Conservation (phyloP, 345 rosid species). For the Lumnitzera littorea region DNA sequence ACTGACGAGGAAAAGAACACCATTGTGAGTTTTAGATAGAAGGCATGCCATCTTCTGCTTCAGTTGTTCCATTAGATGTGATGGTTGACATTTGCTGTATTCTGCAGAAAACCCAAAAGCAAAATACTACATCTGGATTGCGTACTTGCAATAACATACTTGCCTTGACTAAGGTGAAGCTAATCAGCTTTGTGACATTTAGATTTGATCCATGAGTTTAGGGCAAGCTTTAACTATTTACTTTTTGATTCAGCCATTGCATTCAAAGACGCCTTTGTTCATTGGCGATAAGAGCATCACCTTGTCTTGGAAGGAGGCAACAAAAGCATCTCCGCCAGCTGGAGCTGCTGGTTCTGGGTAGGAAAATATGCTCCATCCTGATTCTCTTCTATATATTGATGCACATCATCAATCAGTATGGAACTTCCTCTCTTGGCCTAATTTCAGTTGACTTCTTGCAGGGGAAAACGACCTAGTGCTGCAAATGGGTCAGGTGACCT, state of each 20-base stretch:
- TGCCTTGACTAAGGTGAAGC: constrained; percentile 87
- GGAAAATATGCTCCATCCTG: constrained; percentile 3
- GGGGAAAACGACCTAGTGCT: constrained; percentile 71
- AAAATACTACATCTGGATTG: constrained; percentile 78
- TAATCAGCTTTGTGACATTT: not conserved
- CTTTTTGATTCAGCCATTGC: constrained; percentile 53
- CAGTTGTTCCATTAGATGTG: not conserved
- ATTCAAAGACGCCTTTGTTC: constrained; percentile 77
- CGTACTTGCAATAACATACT: constrained; percentile 92
- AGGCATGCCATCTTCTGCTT: not conserved
- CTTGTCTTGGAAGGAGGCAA: constrained; percentile 91
- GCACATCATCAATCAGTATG: not conserved
- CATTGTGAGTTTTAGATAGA: constrained; percentile 47
- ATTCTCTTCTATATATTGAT: not conserved
- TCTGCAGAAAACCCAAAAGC: constrained; percentile 80
- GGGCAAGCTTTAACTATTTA: not conserved
- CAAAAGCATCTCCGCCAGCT: constrained; percentile 45
- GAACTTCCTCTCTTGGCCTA: not conserved
- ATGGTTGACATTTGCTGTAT: not conserved
- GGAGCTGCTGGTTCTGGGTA: constrained; percentile 54
- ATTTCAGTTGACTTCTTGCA: constrained; percentile 18
- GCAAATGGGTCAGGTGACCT: constrained; percentile 44
- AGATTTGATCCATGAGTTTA: constrained; percentile 9
- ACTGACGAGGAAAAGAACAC: constrained; percentile 79
- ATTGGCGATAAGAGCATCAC: constrained; percentile 83